A percentile compares a stretch with the other conserved stretches of the same genome.
These are phyloP conservation scores for Suillus luteus DNA, from an alignment of 768 basidiomycete genomes.

Conservation along the genomic window DNA sequence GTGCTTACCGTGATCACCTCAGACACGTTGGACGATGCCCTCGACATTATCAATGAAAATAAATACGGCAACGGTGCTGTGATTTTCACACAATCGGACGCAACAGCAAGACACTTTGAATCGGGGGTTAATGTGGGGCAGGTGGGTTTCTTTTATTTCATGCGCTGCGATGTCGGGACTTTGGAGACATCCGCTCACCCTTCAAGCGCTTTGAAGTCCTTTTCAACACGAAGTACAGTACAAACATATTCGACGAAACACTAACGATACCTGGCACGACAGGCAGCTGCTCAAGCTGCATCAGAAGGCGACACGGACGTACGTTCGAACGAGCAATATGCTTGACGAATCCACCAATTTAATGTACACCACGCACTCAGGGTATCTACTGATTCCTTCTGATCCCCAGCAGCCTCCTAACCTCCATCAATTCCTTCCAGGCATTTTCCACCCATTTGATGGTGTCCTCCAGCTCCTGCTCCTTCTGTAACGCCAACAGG, in stretches of 20 bases:
- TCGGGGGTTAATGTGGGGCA: constrained; percentile 85
- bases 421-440: no score
- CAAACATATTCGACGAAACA: constrained; percentile 91
- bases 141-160: constrained; percentile 10
- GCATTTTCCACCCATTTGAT: no score
- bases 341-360: no score
- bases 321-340: no score
- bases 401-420: no score
- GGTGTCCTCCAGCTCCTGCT: no score
- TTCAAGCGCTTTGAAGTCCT: constrained; percentile 95
- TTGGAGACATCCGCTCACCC: constrained; percentile 68
- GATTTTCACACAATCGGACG: constrained; percentile 95
- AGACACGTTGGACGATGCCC: constrained; percentile 86
- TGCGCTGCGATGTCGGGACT: neutral
- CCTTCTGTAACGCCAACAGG: no score
- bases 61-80: constrained; percentile 92
- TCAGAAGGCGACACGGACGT: constrained; percentile 89
- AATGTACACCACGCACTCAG: no score
- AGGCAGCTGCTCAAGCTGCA: constrained; percentile 90
- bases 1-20: constrained; percentile 77
- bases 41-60: constrained; percentile 88
- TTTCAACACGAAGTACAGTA: constrained; percentile 98
- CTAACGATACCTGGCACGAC: constrained; percentile 91
- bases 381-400: no score
- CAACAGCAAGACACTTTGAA: constrained; percentile 94